phyloP scores from a whole-genome alignment of 2,329 filamentous ascomycete species.

The Colletotrichum sublineola region DNA sequence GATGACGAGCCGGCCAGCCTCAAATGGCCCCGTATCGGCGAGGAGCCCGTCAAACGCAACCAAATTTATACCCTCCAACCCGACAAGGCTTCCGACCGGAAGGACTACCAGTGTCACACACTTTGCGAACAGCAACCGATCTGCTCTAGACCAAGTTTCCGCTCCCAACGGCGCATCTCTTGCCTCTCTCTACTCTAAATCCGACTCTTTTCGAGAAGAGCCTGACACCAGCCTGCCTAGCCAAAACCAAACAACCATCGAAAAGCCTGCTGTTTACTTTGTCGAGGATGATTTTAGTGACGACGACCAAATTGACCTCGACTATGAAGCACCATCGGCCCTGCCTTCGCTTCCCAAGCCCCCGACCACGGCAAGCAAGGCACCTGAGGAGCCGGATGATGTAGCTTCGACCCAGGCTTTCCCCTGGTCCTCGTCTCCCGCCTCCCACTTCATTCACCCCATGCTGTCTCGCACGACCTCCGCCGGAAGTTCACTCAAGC shows the following conservation, averaged over 20 bases:
- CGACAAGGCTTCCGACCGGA: constrained; percentile 23
- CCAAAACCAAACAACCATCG: constrained; percentile 45
- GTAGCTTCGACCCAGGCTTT: constrained; percentile 52
- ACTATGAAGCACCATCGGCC: constrained; percentile 72
- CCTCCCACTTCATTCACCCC: constrained; percentile 61
- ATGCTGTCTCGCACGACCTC: constrained; percentile 43
- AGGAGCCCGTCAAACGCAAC: constrained; percentile 48
- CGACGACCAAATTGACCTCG: constrained; percentile 80
- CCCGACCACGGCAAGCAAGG: constrained; percentile 47
- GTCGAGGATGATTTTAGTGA: constrained; percentile 89
- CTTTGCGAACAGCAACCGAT: constrained; percentile 44
- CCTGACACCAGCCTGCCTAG: constrained; percentile 43
- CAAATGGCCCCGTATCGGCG: constrained; percentile 55
- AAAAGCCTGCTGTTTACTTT: constrained; percentile 66
- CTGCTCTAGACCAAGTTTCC: constrained; percentile 19
- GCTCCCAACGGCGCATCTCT: constrained; percentile 43
- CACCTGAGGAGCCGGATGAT: constrained; percentile 31
- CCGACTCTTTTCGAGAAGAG: constrained; percentile 63
- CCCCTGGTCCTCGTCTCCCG: constrained; percentile 80
- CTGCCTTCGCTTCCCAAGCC: constrained; percentile 53
- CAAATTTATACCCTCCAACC: constrained; percentile 32
- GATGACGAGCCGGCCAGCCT: constrained; percentile 52
- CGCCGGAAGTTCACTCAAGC: constrained; percentile 55
- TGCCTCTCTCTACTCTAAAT: constrained; percentile 59
- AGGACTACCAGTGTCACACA: constrained; percentile 36